Base-by-base conservation (phyloP, 495 filamentous ascomycete genomes). In the Talaromyces wortmannii region DNA sequence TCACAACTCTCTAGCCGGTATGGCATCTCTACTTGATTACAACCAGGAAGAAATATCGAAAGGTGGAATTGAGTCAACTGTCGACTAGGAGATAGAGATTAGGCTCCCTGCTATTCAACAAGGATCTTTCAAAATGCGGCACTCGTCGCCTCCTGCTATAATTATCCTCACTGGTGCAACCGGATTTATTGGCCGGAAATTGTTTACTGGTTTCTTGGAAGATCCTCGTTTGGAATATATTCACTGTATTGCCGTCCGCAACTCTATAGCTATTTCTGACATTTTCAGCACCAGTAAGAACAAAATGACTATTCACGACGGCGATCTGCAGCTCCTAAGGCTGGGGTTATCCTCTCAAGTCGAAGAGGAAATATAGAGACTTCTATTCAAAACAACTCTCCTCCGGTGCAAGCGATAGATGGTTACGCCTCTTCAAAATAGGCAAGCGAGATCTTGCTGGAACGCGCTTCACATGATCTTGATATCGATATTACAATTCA, bases 291-390 rank as follows among this genome's bases (percentile, higher is more conserved):
- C 12, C 7, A 12, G 4, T 12, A 23, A 16, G 12, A 7, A 31
- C 48, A 78, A 75, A 48, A 57, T 78, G 1, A 48, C 52, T 7
- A 16, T 66, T 0, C 61, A 77, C 56, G 18, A 47, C 0, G 79
- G 79, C 2, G 64, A 81, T 55, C 57, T 75, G 0, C 50, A 51
- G 0, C 46, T 52, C 56, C 67, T 55, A n/a, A 61, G 29, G 0
- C 51, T 81, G 0, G 79, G 79, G 7, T 62, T 82, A 0, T 64
- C 64, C n/a, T n/a, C n/a, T n/a, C n/a, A n/a, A n/a, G n/a, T n/a
- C n/a, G n/a, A n/a, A n/a, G n/a, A n/a, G n/a, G n/a, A n/a, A n/a
- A n/a, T n/a, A n/a, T n/a, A n/a, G n/a, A n/a, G n/a, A n/a, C n/a
- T n/a, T n/a, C n/a, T n/a, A n/a, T n/a, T n/a, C n/a, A n/a, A n/a